These are phyloP conservation scores for Grigorovia jiainica DNA, from an alignment of 805 yeast species.

Conservation along the genomic window DNA sequence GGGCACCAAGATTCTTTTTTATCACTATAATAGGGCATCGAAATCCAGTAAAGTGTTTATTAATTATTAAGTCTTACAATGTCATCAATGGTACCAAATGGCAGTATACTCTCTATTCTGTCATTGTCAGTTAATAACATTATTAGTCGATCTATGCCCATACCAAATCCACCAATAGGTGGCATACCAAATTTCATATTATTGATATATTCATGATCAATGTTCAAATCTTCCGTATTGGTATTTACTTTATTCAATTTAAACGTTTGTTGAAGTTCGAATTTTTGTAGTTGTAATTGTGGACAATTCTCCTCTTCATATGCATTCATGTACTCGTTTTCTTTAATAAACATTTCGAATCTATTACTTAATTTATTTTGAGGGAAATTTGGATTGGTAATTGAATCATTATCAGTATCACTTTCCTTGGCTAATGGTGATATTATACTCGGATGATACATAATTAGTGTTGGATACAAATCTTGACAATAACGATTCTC, in stretches of 20 bases:
- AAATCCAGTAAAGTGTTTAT: no score
- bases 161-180: constrained; percentile 97
- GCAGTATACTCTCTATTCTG: constrained; percentile 65
- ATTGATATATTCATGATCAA: constrained; percentile 57
- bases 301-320: constrained; percentile 97
- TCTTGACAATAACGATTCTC: constrained; percentile 49
- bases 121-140: constrained; percentile 61
- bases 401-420: constrained; percentile 5
- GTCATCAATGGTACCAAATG: constrained; percentile 67
- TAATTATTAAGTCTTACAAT: constrained; percentile 43
- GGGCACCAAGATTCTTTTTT: no score
- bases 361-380: constrained; percentile 44
- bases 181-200: constrained; percentile 91
- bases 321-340: constrained; percentile 80
- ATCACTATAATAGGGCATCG: no score
- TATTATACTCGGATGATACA: constrained; percentile 73
- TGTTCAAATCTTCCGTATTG: constrained; percentile 48
- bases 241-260: constrained; percentile 18
- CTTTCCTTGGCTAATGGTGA: constrained; percentile 82
- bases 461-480: constrained; percentile 56
- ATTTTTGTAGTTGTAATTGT: constrained; percentile 53
- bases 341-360: constrained; percentile 75
- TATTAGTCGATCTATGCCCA: constrained; percentile 82
- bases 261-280: constrained; percentile 44
- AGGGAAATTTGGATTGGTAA: constrained; percentile 16